phyloP scores from a whole-genome alignment of 2,329 filamentous ascomycete species.

The Penicillium italicum region DNA sequence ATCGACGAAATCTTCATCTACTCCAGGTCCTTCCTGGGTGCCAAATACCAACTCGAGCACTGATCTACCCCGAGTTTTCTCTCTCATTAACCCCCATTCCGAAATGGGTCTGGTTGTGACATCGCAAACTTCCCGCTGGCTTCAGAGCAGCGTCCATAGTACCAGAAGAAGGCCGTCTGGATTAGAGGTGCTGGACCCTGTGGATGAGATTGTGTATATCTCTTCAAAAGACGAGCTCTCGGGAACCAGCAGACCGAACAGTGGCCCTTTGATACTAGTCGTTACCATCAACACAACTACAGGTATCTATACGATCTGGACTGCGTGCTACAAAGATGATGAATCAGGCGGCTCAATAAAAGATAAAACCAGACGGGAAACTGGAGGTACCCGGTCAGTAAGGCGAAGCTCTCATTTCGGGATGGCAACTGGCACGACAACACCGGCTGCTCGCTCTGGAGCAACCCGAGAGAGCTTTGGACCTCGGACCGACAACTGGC shows the following conservation, averaged over 20 bases:
- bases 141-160: constrained; percentile 27
- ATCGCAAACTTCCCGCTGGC: constrained; percentile 36
- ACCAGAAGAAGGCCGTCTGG: constrained; percentile 25
- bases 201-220: constrained; percentile 81
- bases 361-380: constrained; percentile 48
- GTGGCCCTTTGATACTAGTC: constrained; percentile 64
- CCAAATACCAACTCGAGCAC: constrained; percentile 54
- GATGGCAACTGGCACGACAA: constrained; percentile 66
- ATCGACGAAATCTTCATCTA: constrained; percentile 49
- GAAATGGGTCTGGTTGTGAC: constrained; percentile 81
- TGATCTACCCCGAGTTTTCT: constrained; percentile 65
- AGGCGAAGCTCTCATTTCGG: constrained; percentile 64
- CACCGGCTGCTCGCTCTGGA: constrained; percentile 64
- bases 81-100: constrained; percentile 77
- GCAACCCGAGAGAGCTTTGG: constrained; percentile 76
- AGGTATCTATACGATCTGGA: constrained; percentile 80
- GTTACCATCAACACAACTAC: constrained; percentile 77
- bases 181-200: constrained; percentile 63
- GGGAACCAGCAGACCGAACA: constrained; percentile 34
- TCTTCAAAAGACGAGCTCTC: constrained; percentile 59
- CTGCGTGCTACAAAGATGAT: constrained; percentile 69
- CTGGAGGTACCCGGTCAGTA: constrained; percentile 62
- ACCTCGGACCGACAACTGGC: constrained; percentile 40
- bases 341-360: constrained; percentile 49
- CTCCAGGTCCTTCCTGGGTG: constrained; percentile 55